phyloP scores from a whole-genome alignment of 1,284 basidiomycete genomes.

The Boletus coffeatus region DNA sequence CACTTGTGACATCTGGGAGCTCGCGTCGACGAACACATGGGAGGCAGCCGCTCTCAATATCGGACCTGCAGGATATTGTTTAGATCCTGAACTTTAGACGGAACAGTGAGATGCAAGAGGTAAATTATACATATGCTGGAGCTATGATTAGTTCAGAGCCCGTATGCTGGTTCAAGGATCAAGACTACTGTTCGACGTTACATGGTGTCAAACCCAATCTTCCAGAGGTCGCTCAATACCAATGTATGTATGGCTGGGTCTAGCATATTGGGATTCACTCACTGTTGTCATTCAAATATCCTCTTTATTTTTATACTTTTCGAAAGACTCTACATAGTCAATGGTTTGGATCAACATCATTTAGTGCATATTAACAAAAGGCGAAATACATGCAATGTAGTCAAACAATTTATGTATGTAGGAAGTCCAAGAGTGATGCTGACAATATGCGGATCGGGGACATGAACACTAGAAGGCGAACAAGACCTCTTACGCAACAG shows the following conservation, averaged over 20 bases:
- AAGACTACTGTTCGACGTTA: background rate
- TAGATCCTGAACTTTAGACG: constrained; percentile 7
- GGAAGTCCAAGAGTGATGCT: background rate
- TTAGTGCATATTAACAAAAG: background rate
- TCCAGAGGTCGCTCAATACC: background rate
- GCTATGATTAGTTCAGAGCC: background rate
- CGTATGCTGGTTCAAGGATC: background rate
- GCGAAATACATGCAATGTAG: background rate
- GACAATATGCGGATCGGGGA: background rate
- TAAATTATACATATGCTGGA: constrained; percentile 21
- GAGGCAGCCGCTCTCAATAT: constrained; percentile 30
- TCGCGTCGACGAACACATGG: constrained; percentile 27
- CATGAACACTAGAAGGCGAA: background rate
- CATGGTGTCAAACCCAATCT: background rate
- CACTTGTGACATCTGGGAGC: constrained; percentile 43
- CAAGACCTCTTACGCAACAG: constrained; percentile 8
- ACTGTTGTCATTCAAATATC: background rate
- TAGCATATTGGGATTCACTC: background rate
- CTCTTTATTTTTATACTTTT: background rate
- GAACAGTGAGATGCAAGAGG: background rate
- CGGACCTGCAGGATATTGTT: constrained; percentile 26
- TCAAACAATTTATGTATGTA: background rate
- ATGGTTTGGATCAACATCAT: background rate
- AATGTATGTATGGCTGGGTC: background rate
- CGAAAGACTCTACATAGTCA: background rate